These are phyloP conservation scores for Auriscalpium microsporum DNA, from an alignment of 768 basidiomycete species.

Conservation along the genomic window DNA sequence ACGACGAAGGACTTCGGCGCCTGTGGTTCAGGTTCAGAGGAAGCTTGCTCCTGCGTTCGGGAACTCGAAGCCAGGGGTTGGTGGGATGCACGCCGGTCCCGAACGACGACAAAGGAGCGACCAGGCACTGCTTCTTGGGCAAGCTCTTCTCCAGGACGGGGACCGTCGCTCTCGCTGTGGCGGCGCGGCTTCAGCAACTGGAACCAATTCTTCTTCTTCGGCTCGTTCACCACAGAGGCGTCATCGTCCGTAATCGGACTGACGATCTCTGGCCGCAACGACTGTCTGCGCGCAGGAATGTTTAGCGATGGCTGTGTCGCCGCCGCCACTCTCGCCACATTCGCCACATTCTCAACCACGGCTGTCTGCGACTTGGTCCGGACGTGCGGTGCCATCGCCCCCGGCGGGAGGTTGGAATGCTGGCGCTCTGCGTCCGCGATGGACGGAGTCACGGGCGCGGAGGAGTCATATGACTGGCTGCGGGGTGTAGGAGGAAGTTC, in stretches of 20 bases:
- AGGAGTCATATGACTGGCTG: slow-evolving; percentile 7
- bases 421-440: slow-evolving; percentile 10
- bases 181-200: slow-evolving; percentile 13
- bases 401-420: slow-evolving; percentile 39
- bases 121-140: slow-evolving; percentile 12
- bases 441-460: slow-evolving; percentile 14
- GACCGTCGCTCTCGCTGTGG: slow-evolving; percentile 10
- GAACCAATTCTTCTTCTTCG: slow-evolving; percentile 15
- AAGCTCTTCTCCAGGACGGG: background rate
- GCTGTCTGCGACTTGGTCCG: slow-evolving; percentile 80
- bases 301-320: background rate
- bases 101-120: slow-evolving; percentile 28
- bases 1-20: slow-evolving; percentile 46
- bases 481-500: slow-evolving; percentile 27
- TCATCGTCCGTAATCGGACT: slow-evolving; percentile 13
- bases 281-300: slow-evolving; percentile 7
- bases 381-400: slow-evolving; percentile 61
- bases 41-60: background rate
- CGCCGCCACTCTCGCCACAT: background rate
- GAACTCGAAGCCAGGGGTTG: slow-evolving; percentile 1
- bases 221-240: slow-evolving; percentile 3
- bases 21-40: background rate
- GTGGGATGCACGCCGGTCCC: slow-evolving; percentile 12
- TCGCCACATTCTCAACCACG: slow-evolving; percentile 59
- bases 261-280: slow-evolving; percentile 7